Base-by-base conservation (phyloP, 352 stramenopile species). In the Phytophthora ramorum region DNA sequence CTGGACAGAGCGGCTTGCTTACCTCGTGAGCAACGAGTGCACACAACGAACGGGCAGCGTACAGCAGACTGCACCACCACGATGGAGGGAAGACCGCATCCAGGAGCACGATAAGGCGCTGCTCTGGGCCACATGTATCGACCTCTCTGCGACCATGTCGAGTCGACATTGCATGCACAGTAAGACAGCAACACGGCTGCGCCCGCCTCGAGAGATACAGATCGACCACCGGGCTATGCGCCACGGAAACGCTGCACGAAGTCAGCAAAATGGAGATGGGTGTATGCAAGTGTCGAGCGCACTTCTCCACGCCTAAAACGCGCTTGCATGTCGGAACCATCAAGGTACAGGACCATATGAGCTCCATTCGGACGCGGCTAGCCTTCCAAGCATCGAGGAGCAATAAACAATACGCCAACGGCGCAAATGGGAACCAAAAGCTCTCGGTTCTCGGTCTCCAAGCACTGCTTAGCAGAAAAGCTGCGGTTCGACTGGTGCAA, bases 121-220 rank as follows among this genome's bases (percentile, higher is more conserved):
- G 19, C 19, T 49, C 22, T 10, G 12, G 14, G 19, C 41, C 8
- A 28, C 5, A 28, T n/a, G 5, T 28, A 32, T 1, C 28, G 28
- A 32, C 7, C 43, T 6, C 43, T 47, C 41, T 48, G 41, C 41
- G 30, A 37, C 4, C 24, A 28, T 32, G 28, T 32, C 28, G 6
- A 32, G 28, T 32, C 28, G 28, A 32, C 7, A 32, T 46, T 19
- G n/a, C n/a, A n/a, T n/a, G n/a, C n/a, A n/a, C n/a, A n/a, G n/a
- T n/a, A n/a, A n/a, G n/a, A n/a, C n/a, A n/a, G n/a, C n/a, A n/a
- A n/a, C n/a, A n/a, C n/a, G n/a, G n/a, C 17, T 45, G 38, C 9
- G 16, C 16, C 17, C 14, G 1, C 30, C 17, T 40, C 34, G 47
- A 47, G 50, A 57, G 4, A 57, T 46, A 57, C 50, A 28, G 50